Evolutionary conservation across 192 early-diverging fungal species (phyloP), one percentile per base, ranked within the genome.

Genomic region (Thamnidium elegans): DNA sequence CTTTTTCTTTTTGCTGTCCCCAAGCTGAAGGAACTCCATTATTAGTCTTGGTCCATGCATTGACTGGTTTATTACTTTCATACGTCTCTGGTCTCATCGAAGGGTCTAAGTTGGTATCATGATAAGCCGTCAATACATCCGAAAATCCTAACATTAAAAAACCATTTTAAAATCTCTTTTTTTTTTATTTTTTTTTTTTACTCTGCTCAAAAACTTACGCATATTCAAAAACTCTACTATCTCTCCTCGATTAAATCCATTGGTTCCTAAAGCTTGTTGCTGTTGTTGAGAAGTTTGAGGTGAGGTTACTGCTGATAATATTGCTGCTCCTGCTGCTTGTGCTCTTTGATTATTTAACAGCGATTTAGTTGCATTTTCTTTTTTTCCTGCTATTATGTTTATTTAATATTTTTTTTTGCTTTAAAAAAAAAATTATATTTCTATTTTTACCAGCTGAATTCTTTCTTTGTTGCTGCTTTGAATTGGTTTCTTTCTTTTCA

Each of bases 291-390:
- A 31, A 23, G 7, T 58, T 15, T 31, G 39, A 58, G 56, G 56
- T 13, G 56, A 58, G 9, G 56, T 58, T 17, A 58, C 56, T 45
- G 56, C 56, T 58, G 56, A 58, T 44, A 58, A 58, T 39, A 58
- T 58, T 15, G 56, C 56, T 39, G 56, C 56, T 58, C 56, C 56
- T 6, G 56, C 56, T 58, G 56, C 56, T 19, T 58, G 36, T 44
- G 56, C 32, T 14, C 14, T 32, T 39, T 44, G 31, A 34, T 55
- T 32, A 31, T 55, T 39, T 39, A 39, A 39, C 4, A 39, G 36
- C 9, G 36, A 9, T 6, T 39, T 39, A 39, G 5, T 44, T 14
- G 56, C 20, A 58, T 44, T 58, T 15, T 58, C 56, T 21, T 44
- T 58, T 44, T 58, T 58, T 43, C 20, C 39, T 39, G 17, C 39